phyloP scores from a whole-genome alignment of 352 stramenopile species.

The Phytophthora vignae region DNA sequence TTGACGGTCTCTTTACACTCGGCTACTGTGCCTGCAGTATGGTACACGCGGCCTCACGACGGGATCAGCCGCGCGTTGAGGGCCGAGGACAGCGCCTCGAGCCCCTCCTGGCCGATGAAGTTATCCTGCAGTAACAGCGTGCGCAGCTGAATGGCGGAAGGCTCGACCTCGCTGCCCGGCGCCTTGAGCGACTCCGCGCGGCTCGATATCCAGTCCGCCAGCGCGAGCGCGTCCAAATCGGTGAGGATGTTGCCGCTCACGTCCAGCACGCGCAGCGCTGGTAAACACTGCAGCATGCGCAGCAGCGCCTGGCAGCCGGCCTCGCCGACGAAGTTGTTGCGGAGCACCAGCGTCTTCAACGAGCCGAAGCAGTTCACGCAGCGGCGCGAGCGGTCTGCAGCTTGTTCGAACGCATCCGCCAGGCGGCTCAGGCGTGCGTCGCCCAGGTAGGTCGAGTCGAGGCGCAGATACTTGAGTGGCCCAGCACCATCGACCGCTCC shows the following conservation, averaged over 20 bases:
- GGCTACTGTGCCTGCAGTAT: neutral
- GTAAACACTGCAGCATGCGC: slow-evolving; percentile 32
- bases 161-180: neutral
- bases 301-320: slow-evolving; percentile 49
- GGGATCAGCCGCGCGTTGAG: slow-evolving; percentile 29
- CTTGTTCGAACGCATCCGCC: slow-evolving; percentile 37
- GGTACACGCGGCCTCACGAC: slow-evolving; percentile 4
- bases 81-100: slow-evolving; percentile 31
- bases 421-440: slow-evolving; percentile 51
- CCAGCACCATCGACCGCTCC: neutral
- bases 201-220: slow-evolving; percentile 33
- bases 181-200: slow-evolving; percentile 8
- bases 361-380: slow-evolving; percentile 38
- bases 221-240: slow-evolving; percentile 49
- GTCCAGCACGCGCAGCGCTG: slow-evolving; percentile 39
- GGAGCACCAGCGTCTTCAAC: slow-evolving; percentile 50
- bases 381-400: neutral
- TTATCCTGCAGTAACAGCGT: slow-evolving; percentile 44
- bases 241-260: slow-evolving; percentile 70
- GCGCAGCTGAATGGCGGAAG: slow-evolving; percentile 23
- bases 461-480: slow-evolving; percentile 39
- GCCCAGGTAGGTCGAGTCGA: slow-evolving; percentile 69
- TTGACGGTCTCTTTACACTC: neutral
- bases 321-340: slow-evolving; percentile 71
- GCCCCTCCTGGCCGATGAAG: slow-evolving; percentile 38